Conservation (phyloP, 2,329 filamentous ascomycete species). For the Lanzia echinophila region DNA sequence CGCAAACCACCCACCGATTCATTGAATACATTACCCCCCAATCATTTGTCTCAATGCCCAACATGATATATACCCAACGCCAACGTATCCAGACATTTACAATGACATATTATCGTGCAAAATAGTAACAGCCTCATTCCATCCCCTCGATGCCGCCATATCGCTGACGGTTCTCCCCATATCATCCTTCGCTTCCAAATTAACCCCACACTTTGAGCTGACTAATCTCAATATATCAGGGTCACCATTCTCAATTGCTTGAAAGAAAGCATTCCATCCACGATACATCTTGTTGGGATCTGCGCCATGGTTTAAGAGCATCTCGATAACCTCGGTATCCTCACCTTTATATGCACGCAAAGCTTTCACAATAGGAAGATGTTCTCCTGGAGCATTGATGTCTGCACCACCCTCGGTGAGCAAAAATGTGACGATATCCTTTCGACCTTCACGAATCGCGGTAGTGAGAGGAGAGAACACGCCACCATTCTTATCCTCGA, state of each 20-base stretch:
- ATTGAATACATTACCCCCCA: background rate
- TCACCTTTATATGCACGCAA: conserved; percentile 50
- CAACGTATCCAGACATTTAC: background rate
- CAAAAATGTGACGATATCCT: conserved; percentile 54
- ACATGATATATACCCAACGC: background rate
- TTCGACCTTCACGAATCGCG: conserved; percentile 56
- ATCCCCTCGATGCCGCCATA: conserved; percentile 50
- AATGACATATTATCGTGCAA: conserved; percentile 10
- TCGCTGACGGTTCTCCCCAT: conserved; percentile 47
- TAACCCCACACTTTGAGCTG: conserved; percentile 42
- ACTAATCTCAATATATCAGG: conserved; percentile 46
- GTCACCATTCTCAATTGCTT: conserved; percentile 59
- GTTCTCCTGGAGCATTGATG: conserved; percentile 61
- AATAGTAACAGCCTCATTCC: conserved; percentile 45
- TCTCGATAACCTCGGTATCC: conserved; percentile 54
- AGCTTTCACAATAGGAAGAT: conserved; percentile 64
- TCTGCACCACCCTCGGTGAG: conserved; percentile 56
- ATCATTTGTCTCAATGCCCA: background rate
- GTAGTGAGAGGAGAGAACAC: conserved; percentile 66
- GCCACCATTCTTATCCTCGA: conserved; percentile 66
- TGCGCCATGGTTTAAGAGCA: conserved; percentile 56
- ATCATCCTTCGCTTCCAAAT: conserved; percentile 48
- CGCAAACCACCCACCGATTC: background rate
- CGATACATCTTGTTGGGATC: conserved; percentile 63
- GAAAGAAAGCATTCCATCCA: conserved; percentile 59